phyloP scores from a whole-genome alignment of 75 land plant species.

The Cryptomeria japonica region DNA sequence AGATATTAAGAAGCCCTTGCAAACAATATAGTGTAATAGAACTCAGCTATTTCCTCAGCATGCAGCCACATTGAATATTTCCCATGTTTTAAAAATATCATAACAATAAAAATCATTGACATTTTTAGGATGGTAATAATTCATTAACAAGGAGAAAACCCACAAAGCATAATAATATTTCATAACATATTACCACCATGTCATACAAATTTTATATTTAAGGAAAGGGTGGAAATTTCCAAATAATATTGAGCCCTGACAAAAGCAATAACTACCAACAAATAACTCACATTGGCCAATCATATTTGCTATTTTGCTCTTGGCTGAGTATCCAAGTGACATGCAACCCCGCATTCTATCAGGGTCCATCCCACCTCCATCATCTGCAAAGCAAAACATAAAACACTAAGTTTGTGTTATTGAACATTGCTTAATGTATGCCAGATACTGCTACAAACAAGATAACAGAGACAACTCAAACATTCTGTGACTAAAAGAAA shows the following conservation, averaged over 20 bases:
- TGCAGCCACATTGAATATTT: background rate
- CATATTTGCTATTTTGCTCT: constrained; percentile 78
- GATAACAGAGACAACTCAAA: background rate
- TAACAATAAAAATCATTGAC: background rate
- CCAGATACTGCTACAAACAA: background rate
- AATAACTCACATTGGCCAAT: constrained; percentile 82
- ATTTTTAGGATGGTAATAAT: background rate
- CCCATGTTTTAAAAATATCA: background rate
- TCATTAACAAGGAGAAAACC: background rate
- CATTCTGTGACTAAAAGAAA: background rate
- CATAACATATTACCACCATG: background rate
- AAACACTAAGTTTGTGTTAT: background rate
- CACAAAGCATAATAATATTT: background rate
- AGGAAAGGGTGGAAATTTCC: background rate
- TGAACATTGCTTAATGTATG: background rate
- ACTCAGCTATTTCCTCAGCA: background rate
- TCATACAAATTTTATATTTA: background rate
- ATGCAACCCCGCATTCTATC: constrained; percentile 91
- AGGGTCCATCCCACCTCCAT: constrained; percentile 98
- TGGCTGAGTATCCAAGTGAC: constrained; percentile 93
- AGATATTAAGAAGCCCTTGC: background rate
- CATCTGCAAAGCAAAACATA: constrained; percentile 49
- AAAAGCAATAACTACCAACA: background rate
- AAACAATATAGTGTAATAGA: background rate
- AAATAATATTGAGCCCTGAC: background rate